Evolutionary conservation across 495 filamentous ascomycete species (phyloP).

Genomic region (Astrothelium macrocarpum): DNA sequence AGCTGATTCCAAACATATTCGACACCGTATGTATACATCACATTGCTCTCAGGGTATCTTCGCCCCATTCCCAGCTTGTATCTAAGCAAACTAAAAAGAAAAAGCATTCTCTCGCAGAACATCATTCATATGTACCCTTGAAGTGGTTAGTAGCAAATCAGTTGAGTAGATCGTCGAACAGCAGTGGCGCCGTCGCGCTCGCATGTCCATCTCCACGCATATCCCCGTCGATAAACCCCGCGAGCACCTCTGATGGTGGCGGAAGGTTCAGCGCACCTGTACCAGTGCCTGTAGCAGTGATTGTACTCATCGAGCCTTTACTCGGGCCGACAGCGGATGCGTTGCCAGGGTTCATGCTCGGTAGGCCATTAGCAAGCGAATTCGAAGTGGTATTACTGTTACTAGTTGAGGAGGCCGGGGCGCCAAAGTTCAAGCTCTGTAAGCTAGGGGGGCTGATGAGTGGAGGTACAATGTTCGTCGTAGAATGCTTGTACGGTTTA

Average conservation of each 20-base stretch:
- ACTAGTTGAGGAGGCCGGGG: conserved; percentile 10
- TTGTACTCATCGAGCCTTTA: neutral
- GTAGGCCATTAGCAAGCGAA: neutral
- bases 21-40: no score
- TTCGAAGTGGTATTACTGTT: conserved; percentile 3
- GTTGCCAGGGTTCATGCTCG: neutral
- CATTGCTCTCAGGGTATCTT: no score
- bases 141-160: conserved; percentile 16
- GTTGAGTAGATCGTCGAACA: conserved; percentile 8
- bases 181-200: neutral
- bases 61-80: no score
- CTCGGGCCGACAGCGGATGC: neutral
- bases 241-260: conserved; percentile 18
- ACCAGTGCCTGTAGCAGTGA: conserved; percentile 7
- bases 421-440: conserved; percentile 8
- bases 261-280: conserved; percentile 17
- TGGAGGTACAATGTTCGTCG: neutral
- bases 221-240: conserved; percentile 15
- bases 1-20: no score
- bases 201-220: conserved; percentile 1
- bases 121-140: no score
- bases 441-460: neutral
- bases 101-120: no score
- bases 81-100: neutral
- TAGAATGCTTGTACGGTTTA: conserved; percentile 7